phyloP scores from a whole-genome alignment of 352 stramenopile species.

The Lagenidium sp. region DNA sequence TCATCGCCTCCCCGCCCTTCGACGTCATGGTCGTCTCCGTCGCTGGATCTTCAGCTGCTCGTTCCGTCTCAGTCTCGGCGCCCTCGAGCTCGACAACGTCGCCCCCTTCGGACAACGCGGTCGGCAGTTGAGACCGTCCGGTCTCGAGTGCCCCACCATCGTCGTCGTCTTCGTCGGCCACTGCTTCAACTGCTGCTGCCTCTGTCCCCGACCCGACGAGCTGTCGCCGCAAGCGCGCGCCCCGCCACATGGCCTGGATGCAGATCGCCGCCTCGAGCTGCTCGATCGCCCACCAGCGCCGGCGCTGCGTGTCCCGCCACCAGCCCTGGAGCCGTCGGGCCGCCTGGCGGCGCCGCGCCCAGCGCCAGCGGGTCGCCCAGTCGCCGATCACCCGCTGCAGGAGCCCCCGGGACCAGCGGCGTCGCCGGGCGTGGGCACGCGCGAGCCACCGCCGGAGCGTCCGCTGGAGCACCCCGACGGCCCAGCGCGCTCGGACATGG shows the following conservation, averaged over 20 bases:
- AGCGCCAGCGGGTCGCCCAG: constrained; percentile 18
- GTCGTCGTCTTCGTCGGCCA: not conserved
- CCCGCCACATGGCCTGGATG: constrained; percentile 39
- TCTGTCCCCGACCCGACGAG: not conserved
- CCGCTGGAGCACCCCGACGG: constrained; percentile 23
- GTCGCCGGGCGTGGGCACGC: not conserved
- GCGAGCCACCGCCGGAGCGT: constrained; percentile 23
- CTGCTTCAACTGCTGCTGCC: not conserved
- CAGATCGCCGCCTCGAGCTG: constrained; percentile 28
- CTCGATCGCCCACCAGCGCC: constrained; percentile 16
- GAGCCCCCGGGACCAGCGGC: constrained; percentile 2
- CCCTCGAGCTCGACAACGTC: too few relatives aligned
- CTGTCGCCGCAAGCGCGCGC: not conserved
- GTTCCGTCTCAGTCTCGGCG: too few relatives aligned
- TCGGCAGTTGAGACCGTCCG: too few relatives aligned
- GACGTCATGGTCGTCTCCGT: too few relatives aligned
- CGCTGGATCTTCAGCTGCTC: too few relatives aligned
- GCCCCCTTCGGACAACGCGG: too few relatives aligned
- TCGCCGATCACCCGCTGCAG: constrained; percentile 11
- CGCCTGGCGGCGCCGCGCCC: not conserved
- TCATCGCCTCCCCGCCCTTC: too few relatives aligned
- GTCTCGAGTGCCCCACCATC: too few relatives aligned
- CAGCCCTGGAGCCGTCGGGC: constrained; percentile 27
- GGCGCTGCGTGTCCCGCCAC: constrained; percentile 21
- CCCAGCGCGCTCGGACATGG: constrained; percentile 3